Base-by-base conservation (phyloP, 495 filamentous ascomycete species). In the Aspergillus ellipticus region DNA sequence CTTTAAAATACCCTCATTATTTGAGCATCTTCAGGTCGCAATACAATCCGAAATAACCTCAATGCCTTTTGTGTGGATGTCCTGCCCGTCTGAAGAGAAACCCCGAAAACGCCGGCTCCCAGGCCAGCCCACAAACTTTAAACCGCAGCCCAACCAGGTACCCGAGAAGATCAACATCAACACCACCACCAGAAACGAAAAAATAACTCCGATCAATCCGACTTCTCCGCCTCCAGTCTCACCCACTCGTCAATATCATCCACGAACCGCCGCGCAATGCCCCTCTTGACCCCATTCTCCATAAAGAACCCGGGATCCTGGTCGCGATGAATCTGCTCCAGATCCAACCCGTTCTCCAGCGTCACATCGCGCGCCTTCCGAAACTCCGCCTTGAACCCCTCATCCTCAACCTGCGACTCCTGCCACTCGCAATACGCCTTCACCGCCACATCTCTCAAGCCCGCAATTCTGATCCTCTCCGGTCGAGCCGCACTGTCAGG, bases 251-350 rank as follows among this genome's bases (percentile, higher is more conserved):
- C 31, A 57, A 69, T 71, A 42, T 71, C 65, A 42, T 52, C 24
- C 26, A 72, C 61, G 51, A 72, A 62, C 33, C 64, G 59, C 19
- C 57, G 37, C 41, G 66, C 61, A 54, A 60, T 58, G 35, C 65
- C 65, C 21, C 37, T 57, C 49, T 62, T 69, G 9, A 68, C 57
- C n/a, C 65, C 61, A 20, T 59, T 58, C 11, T 60, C 47, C 17
- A 62, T 61, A 24, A 68, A 68, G 53, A 69, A 68, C 6, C 51
- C 55, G 21, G 63, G 59, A 21, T 72, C 57, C 59, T 59, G 66
- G 57, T 70, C 59, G 21, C 58, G 46, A 33, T 56, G 33, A 21
- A 70, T 61, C 54, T 64, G 67, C 55, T 63, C 56, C 10, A 70
- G 57, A 54, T 67, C 61, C 41, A 64, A 47, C 26, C 52, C 55